phyloP scores from a whole-genome alignment of 192 early-diverging fungal genomes.

The Coemansia sp. region DNA sequence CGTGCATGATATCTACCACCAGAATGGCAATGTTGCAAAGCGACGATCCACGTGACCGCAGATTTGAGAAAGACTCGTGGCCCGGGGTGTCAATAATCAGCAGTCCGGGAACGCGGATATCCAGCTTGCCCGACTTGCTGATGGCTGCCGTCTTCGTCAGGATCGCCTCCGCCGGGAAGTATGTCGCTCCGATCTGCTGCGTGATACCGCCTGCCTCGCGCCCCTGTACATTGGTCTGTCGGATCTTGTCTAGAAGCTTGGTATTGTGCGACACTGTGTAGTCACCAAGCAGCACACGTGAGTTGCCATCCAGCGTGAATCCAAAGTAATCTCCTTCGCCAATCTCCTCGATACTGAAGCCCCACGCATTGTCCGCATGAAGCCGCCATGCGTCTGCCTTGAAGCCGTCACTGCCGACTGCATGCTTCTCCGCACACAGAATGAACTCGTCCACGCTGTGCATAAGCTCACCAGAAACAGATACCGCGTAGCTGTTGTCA shows the following conservation, averaged over 20 bases:
- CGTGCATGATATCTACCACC: slow-evolving; percentile 99
- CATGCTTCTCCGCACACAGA: slow-evolving; percentile 15
- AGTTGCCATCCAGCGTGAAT: slow-evolving; percentile 60
- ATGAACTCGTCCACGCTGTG: slow-evolving; percentile 10
- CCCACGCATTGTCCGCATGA: slow-evolving; percentile 33
- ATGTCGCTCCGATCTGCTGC: slow-evolving; percentile 99
- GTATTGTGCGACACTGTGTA: slow-evolving; percentile 72
- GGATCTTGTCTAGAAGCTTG: slow-evolving; percentile 97
- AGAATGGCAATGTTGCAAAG: slow-evolving; percentile 99
- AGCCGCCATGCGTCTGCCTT: slow-evolving; percentile 7
- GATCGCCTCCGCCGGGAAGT: slow-evolving; percentile 96
- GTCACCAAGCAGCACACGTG: slow-evolving; percentile 55
- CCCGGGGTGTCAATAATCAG: slow-evolving; percentile 98
- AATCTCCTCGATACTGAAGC: slow-evolving; percentile 40
- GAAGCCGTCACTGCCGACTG: neutral
- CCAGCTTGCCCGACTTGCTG: slow-evolving; percentile 58
- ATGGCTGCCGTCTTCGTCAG: slow-evolving; percentile 86
- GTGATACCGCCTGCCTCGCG: slow-evolving; percentile 99
- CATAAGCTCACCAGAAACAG: slow-evolving; percentile 29
- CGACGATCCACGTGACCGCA: slow-evolving; percentile 92
- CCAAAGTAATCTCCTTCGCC: slow-evolving; percentile 56
- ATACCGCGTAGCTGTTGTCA: slow-evolving; percentile 6
- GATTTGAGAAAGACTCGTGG: slow-evolving; percentile 97
- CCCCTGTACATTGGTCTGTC: slow-evolving; percentile 98
- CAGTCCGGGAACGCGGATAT: slow-evolving; percentile 89